A percentile compares a stretch with the other conserved stretches of the same genome.
Conservation (phyloP, 768 basidiomycete species). For the Phaeolepiota aurea region DNA sequence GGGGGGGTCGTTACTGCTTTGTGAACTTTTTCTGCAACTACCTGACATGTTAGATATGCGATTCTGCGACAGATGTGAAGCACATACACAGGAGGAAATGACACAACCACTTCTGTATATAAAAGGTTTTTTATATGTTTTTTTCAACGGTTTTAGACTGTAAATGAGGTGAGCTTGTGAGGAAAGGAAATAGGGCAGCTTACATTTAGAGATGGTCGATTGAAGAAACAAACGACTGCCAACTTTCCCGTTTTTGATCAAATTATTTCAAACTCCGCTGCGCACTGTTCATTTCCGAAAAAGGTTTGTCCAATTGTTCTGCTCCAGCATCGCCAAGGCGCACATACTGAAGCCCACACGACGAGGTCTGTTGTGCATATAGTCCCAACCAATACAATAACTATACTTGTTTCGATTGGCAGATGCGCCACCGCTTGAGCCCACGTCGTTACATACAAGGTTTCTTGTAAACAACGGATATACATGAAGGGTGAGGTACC, state of each 20-base stretch:
- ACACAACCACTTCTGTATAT: slow-evolving; percentile 67
- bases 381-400: too few relatives aligned
- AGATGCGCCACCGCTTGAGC: too few relatives aligned
- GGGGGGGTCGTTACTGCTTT: slow-evolving; percentile 88
- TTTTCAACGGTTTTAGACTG: slow-evolving; percentile 61
- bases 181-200: slow-evolving; percentile 13
- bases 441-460: too few relatives aligned
- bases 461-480: too few relatives aligned
- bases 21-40: slow-evolving; percentile 71
- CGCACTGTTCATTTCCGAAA: slow-evolving; percentile 24
- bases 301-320: neutral
- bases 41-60: slow-evolving; percentile 10
- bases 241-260: slow-evolving; percentile 23
- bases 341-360: slow-evolving; percentile 3
- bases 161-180: slow-evolving; percentile 12
- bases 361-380: neutral
- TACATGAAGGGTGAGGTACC: too few relatives aligned
- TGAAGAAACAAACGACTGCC: slow-evolving; percentile 30
- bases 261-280: slow-evolving; percentile 34
- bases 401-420: neutral
- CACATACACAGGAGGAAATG: slow-evolving; percentile 64
- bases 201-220: slow-evolving; percentile 68
- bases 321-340: neutral
- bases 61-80: slow-evolving; percentile 8
- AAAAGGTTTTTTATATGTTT: slow-evolving; percentile 54